Evolutionary conservation across 2,329 filamentous ascomycete genomes (phyloP).

Genomic region (Phoma sp.): DNA sequence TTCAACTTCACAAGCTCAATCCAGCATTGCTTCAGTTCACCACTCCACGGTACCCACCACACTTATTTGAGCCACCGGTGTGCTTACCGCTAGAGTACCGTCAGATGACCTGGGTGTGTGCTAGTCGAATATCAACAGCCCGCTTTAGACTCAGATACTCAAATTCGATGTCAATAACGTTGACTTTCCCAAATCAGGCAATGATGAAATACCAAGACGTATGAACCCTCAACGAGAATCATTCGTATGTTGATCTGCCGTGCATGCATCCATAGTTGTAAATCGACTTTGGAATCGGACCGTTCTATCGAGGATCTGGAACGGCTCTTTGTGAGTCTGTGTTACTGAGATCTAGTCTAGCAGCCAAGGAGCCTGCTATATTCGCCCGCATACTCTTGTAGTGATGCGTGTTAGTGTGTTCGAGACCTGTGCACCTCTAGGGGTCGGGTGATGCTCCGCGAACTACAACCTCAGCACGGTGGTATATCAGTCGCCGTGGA

Average conservation of each 20-base stretch:
- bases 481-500: neutral
- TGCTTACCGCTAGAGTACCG: neutral
- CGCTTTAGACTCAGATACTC: neutral
- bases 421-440: neutral
- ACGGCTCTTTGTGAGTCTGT: neutral
- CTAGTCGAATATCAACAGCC: neutral
- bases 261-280: neutral
- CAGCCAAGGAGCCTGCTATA: neutral
- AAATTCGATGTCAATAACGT: neutral
- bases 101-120: neutral
- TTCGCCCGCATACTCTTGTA: neutral
- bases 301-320: neutral
- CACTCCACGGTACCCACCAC: neutral
- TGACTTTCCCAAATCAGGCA: neutral
- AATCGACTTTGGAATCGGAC: neutral
- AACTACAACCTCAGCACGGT: neutral
- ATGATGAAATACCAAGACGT: neutral
- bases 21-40: neutral
- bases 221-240: neutral
- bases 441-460: neutral
- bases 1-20: neutral
- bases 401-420: neutral
- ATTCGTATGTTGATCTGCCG: neutral
- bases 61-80: neutral
- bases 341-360: neutral